phyloP scores from a whole-genome alignment of 2,329 filamentous ascomycete species.

The Fusarium irregulare region DNA sequence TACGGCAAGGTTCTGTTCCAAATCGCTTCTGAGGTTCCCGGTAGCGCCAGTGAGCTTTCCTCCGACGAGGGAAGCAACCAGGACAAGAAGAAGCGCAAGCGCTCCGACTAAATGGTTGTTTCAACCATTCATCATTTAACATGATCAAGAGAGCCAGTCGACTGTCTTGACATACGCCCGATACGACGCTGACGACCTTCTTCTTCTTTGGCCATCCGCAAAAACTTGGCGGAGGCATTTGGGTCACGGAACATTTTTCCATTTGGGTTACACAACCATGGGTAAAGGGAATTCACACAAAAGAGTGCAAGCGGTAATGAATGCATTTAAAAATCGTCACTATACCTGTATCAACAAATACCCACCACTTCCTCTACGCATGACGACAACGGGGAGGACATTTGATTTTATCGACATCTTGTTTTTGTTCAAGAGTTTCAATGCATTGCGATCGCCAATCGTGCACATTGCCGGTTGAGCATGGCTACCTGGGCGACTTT shows the following conservation, averaged over 20 bases:
- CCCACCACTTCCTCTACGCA: constrained; percentile 48
- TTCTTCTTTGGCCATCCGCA: constrained; percentile 45
- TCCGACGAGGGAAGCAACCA: constrained; percentile 64
- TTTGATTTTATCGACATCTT: constrained; percentile 37
- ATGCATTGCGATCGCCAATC: constrained; percentile 39
- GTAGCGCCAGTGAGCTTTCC: constrained; percentile 69
- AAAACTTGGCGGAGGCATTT: constrained; percentile 43
- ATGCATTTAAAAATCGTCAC: constrained; percentile 54
- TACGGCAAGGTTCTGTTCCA: constrained; percentile 86
- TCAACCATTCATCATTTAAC: constrained; percentile 24
- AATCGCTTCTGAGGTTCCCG: constrained; percentile 78
- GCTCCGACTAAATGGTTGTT: constrained; percentile 65
- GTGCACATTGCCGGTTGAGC: constrained; percentile 34
- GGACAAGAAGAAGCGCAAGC: constrained; percentile 77
- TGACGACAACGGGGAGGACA: constrained; percentile 45
- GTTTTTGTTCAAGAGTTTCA: constrained; percentile 42
- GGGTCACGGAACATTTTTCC: constrained; percentile 45
- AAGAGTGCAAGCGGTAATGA: constrained; percentile 55
- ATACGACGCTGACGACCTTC: constrained; percentile 50
- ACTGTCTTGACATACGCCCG: constrained; percentile 48
- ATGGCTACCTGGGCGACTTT: constrained; percentile 35
- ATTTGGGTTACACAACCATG: constrained; percentile 43
- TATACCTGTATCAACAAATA: constrained; percentile 60
- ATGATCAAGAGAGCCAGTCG: constrained; percentile 38
- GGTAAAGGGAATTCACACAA: constrained; percentile 54